Evolutionary conservation across 179 eudicot genomes (phyloP).

Genomic region (Heliamphora pulchella): DNA sequence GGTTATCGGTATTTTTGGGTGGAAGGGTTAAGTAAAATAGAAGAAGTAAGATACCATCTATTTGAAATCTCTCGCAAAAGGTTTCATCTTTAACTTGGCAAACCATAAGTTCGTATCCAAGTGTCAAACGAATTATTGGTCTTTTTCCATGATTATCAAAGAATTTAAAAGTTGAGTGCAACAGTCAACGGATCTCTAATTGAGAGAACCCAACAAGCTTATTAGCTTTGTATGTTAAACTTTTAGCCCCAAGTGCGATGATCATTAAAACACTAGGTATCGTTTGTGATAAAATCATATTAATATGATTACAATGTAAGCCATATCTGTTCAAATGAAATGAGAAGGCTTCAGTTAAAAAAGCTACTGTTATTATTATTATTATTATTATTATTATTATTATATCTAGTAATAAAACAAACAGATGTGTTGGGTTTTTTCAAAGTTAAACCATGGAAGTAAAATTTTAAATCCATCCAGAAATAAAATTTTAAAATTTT

Average conservation of each 20-base stretch:
- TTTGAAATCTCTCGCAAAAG: background rate
- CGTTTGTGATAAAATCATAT: background rate
- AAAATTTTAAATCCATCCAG: background rate
- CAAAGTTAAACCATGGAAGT: background rate
- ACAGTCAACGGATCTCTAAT: background rate
- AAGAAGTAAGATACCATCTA: slow-evolving; percentile 15
- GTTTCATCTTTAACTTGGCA: background rate
- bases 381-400: too few relatives aligned
- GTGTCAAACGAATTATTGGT: background rate
- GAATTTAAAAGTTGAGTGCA: background rate
- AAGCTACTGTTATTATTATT: background rate
- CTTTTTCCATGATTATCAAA: background rate
- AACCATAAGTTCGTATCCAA: background rate
- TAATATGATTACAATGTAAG: background rate
- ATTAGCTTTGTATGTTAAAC: background rate
- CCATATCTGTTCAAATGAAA: background rate
- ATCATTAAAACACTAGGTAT: background rate
- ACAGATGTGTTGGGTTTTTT: background rate
- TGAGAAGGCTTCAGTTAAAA: background rate
- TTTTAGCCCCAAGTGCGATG: background rate
- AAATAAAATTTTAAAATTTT: background rate
- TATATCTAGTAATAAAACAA: background rate
- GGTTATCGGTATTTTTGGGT: background rate
- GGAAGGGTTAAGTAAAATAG: background rate
- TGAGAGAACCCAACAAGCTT: background rate